Conservation (phyloP, 140 eudicot genomes). For the Anethum foeniculum region DNA sequence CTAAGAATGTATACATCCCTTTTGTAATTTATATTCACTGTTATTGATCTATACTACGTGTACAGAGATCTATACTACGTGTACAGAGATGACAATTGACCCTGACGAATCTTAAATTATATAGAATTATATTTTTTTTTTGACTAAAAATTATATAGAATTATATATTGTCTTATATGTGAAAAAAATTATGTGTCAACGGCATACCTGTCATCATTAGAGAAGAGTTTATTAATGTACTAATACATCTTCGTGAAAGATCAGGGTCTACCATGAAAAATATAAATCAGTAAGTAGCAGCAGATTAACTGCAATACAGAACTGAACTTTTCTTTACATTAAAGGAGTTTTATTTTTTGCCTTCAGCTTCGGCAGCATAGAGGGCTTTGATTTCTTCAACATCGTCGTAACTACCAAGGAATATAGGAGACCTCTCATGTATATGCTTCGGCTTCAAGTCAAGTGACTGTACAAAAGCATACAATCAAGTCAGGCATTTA, state of each 20-base stretch:
- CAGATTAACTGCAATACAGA: constrained; percentile 20
- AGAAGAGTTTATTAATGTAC: constrained; percentile 20
- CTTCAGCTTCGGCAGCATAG: constrained; percentile 75
- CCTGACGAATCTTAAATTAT: too few relatives aligned
- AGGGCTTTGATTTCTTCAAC: constrained; percentile 91
- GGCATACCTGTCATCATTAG: constrained; percentile 8
- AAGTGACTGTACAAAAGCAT: constrained; percentile 49
- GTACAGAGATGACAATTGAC: too few relatives aligned
- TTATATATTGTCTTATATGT: background rate
- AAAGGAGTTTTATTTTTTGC: constrained; percentile 17
- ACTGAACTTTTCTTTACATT: background rate
- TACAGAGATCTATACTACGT: too few relatives aligned
- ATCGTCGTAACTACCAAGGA: constrained; percentile 95
- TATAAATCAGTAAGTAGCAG: constrained; percentile 14
- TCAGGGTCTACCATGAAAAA: constrained; percentile 17
- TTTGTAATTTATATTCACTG: too few relatives aligned
- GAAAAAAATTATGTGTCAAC: background rate
- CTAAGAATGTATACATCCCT: too few relatives aligned
- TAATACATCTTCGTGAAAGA: constrained; percentile 13
- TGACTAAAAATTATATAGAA: too few relatives aligned
- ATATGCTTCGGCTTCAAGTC: constrained; percentile 77
- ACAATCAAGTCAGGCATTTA: background rate
- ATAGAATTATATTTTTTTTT: too few relatives aligned
- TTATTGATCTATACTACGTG: too few relatives aligned
- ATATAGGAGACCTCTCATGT: constrained; percentile 90